Base-by-base conservation (phyloP, 129 eudicot species). In the Silybum marianum region DNA sequence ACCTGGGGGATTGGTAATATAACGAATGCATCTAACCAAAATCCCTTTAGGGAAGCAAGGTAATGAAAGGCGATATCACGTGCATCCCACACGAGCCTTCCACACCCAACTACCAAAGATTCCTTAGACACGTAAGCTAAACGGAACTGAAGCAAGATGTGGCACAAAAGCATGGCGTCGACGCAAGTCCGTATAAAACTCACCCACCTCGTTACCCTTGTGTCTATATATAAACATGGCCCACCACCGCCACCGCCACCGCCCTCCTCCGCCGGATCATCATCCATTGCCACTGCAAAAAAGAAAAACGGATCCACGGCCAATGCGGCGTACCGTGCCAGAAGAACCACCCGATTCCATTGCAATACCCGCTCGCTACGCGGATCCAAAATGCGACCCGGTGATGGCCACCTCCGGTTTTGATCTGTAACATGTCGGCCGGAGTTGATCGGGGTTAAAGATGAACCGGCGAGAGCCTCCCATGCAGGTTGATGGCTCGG, bases 1-100 rank as follows among this genome's bases (percentile, higher is more conserved):
- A n/a, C 98, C 93, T 93, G 98, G n/a, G 98, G 97, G 73, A 91
- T 79, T 14, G 98, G 98, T 58, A 93, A 92, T 5, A 93, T 79
- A 77, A 91, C 97, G 71, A 89, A 91, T 19, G 78, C 87, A 76
- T 93, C 98, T 46, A 91, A 89, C 94, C 98, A 93, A 77, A 93
- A 91, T 3, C 92, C 94, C 69, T 70, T 76, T 3, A 89, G 25
- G 5, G 92, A 93, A 34, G 88, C 65, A 16, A 93, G 84, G 70
- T 93, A 91, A 63, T 85, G 97, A 16, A 84, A 75, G 3, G 91
- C 98, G 30, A 93, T 83, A 14, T 86, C 91, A 40, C 92, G 91
- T 67, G 93, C 76, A 69, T 93, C 91, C 98, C 98, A 93, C 88
- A 89, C 94, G 72, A 93, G 97, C 68, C 82, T 88, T 62, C 98